A percentile compares a stretch with the other conserved stretches of the same genome.
Conservation (phyloP, 2,329 filamentous ascomycete species). For the Microthyrium microscopicum region DNA sequence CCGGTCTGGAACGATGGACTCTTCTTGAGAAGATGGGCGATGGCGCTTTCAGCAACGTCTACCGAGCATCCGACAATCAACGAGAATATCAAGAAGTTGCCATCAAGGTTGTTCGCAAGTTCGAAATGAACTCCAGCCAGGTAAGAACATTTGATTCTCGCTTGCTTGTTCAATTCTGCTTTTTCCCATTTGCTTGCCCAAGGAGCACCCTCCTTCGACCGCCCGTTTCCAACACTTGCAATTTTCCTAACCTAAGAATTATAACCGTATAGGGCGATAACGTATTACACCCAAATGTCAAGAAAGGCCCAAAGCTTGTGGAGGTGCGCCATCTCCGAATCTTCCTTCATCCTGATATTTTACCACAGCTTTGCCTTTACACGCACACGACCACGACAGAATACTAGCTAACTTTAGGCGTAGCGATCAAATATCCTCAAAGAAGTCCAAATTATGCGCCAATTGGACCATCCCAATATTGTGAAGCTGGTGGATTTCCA, state of each 20-base stretch:
- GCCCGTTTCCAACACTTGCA: conserved; percentile 9
- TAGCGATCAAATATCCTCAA: conserved; percentile 96
- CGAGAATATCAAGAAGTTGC: conserved; percentile 66
- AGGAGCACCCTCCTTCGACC: conserved; percentile 2
- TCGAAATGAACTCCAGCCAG: conserved; percentile 97
- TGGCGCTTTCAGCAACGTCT: conserved; percentile 97
- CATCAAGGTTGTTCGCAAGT: conserved; percentile 98
- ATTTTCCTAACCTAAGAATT: conserved; percentile 30
- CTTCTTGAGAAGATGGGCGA: conserved; percentile 96
- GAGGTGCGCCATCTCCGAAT: conserved; percentile 96
- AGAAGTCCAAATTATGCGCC: conserved; percentile 97
- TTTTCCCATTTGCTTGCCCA: conserved; percentile 14
- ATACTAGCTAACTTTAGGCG: conserved; percentile 25
- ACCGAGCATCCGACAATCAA: conserved; percentile 63
- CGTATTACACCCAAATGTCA: conserved; percentile 92
- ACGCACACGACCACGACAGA: conserved; percentile 4
- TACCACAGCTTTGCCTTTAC: conserved; percentile 14
- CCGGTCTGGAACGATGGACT: conserved; percentile 71
- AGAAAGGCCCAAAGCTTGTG: conserved; percentile 72
- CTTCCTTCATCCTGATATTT: conserved; percentile 20
- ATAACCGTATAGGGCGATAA: conserved; percentile 57
- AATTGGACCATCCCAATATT: conserved; percentile 91
- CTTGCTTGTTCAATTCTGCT: conserved; percentile 12
- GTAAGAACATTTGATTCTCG: conserved; percentile 39
- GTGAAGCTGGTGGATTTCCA: conserved; percentile 86